Evolutionary conservation across 352 stramenopile species (phyloP).

Genomic region (Phytopythium litorale): DNA sequence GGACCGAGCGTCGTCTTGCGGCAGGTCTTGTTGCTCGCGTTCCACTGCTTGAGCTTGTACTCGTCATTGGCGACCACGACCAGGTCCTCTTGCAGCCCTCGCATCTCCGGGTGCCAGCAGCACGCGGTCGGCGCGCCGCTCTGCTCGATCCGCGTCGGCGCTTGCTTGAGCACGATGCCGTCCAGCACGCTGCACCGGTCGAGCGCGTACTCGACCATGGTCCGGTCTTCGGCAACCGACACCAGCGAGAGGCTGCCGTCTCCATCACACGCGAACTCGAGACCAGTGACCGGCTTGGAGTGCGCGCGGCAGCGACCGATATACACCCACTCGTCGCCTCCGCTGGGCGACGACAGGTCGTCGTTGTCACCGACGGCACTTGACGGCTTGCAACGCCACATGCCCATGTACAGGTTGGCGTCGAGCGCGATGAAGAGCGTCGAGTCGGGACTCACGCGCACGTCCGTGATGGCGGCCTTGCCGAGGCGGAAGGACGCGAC

Average conservation of each 20-base stretch:
- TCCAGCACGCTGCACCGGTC: constrained; percentile 76
- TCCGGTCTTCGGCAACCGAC: constrained; percentile 83
- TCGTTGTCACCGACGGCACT: constrained; percentile 10
- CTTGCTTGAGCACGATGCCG: constrained; percentile 77
- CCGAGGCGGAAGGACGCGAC: constrained; percentile 56
- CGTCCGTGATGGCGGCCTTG: constrained; percentile 72
- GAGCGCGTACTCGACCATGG: constrained; percentile 89
- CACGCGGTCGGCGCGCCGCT: constrained; percentile 81
- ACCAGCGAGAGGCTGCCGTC: constrained; percentile 81
- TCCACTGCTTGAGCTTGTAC: constrained; percentile 94
- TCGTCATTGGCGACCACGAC: constrained; percentile 89
- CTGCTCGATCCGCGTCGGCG: constrained; percentile 80
- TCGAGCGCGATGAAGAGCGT: constrained; percentile 80
- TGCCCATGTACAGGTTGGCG: constrained; percentile 61
- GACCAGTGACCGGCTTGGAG: constrained; percentile 76
- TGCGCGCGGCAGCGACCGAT: constrained; percentile 77
- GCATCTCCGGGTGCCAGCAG: constrained; percentile 87
- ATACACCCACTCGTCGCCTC: constrained; percentile 70
- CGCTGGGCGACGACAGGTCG: not conserved
- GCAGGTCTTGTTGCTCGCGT: constrained; percentile 88
- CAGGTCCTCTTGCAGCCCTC: constrained; percentile 81
- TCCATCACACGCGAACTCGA: constrained; percentile 81
- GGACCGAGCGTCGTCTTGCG: constrained; percentile 88
- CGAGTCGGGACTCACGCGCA: constrained; percentile 71
- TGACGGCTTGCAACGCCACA: constrained; percentile 61